Evolutionary conservation across 1,284 basidiomycete genomes (phyloP).

Genomic region (Cystobasidium pallidum): DNA sequence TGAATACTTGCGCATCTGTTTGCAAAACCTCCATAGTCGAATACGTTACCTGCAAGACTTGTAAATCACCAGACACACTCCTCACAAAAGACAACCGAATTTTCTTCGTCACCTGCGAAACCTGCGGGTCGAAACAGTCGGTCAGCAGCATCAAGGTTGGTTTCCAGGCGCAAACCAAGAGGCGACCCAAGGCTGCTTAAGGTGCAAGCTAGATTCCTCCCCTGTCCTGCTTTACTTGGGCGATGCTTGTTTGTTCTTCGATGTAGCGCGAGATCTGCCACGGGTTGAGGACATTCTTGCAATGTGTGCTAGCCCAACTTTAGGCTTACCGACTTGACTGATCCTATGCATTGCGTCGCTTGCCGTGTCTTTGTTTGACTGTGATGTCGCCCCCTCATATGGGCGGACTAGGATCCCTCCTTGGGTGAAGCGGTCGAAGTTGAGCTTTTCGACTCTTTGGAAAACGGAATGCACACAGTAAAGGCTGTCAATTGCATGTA

Average conservation of each 20-base stretch:
- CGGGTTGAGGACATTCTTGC: too few relatives aligned
- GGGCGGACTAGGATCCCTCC: neutral
- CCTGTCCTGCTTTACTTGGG: neutral
- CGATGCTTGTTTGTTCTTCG: neutral
- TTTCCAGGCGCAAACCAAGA: conserved; percentile 95
- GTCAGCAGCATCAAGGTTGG: conserved; percentile 98
- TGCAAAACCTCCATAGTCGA: conserved; percentile 67
- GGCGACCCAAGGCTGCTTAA: conserved; percentile 54
- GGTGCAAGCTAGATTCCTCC: neutral
- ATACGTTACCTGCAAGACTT: conserved; percentile 99
- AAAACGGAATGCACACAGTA: neutral
- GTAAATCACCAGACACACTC: conserved; percentile 96
- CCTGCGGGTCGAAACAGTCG: conserved; percentile 67
- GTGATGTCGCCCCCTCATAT: neutral
- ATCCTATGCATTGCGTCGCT: too few relatives aligned
- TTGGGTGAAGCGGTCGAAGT: neutral
- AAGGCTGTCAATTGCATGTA: neutral
- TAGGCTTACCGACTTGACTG: too few relatives aligned
- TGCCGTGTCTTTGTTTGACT: too few relatives aligned
- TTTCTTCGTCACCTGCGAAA: conserved; percentile 96
- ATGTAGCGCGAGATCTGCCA: neutral
- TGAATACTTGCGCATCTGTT: neutral
- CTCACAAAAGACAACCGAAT: conserved; percentile 88
- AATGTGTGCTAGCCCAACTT: too few relatives aligned
- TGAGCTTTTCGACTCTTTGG: conserved; percentile 9